Percentiles rank a stretch among this genome's conserved stretches.
These are phyloP conservation scores for Elasticomyces elasticus DNA, from an alignment of 495 filamentous ascomycete genomes.

Conservation along the genomic window DNA sequence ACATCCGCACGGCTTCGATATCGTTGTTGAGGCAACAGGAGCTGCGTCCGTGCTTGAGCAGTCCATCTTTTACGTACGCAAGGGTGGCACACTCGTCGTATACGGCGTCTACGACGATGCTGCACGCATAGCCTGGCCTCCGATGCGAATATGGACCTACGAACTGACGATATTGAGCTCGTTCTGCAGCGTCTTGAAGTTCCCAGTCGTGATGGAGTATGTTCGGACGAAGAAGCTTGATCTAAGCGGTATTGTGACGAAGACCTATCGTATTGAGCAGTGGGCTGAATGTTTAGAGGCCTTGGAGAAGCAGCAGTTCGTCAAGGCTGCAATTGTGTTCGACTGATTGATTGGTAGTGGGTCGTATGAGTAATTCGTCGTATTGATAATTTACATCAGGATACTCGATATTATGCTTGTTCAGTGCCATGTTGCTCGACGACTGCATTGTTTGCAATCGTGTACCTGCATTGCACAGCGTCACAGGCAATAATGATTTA, in stretches of 20 bases:
- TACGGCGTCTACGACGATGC: conserved; percentile 57
- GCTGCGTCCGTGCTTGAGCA: conserved; percentile 58
- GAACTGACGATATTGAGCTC: conserved; percentile 64
- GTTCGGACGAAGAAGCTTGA: conserved; percentile 8
- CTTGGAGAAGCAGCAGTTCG: conserved; percentile 51
- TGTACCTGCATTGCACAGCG: no score
- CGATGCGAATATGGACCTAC: conserved; percentile 53
- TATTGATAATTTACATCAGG: no score
- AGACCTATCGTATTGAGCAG: conserved; percentile 10
- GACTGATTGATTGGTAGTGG: conserved; percentile 32
- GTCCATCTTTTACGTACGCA: conserved; percentile 56
- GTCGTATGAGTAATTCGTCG: no score
- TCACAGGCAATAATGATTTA: no score
- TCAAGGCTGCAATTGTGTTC: conserved; percentile 63
- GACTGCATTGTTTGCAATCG: no score
- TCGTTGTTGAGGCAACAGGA: conserved; percentile 55
- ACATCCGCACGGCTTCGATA: conserved; percentile 64
- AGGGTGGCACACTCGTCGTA: conserved; percentile 59
- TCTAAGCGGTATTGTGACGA: conserved; percentile 8
- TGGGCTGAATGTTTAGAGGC: conserved; percentile 11
- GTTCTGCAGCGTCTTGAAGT: conserved; percentile 41
- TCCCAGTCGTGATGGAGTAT: conserved; percentile 8
- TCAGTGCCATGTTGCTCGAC: not conserved
- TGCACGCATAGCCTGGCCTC: conserved; percentile 5
- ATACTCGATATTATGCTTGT: no score